Base-by-base conservation (phyloP, 345 rosid species). In the Trapa bicornis region DNA sequence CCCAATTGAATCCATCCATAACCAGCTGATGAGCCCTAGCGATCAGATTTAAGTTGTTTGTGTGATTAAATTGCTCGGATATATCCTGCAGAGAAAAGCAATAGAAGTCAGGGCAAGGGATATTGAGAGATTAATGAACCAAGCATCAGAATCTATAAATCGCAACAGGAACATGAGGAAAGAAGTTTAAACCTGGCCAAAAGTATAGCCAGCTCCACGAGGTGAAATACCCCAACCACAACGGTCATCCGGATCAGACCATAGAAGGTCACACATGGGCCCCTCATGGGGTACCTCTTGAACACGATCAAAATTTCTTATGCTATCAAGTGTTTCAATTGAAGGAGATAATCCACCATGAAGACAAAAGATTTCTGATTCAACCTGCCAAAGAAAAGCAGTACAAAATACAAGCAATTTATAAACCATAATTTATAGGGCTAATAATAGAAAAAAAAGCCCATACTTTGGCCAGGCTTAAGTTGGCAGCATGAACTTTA, bases 211-310 rank as follows among this genome's bases (percentile, higher is more conserved):
- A 41, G 98, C 98, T 71, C 99, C 99, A 68, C 95, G 88, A 22
- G 97, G 99, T 70, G 99, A 94, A 76, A 94, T 94, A 14, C 97
- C 99, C 99, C 99, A 94, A 61, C 99, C 97, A 74, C 97, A 91
- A 47, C 99, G 80, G 71, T 94, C 97, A 74, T 94, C 99, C 22
- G 97, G 99, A 74, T 94, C 97, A 79, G 97, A 91, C 97, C 99
- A 94, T 74, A 94, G 81, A 47, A 94, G 87, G 79, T 94, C 99
- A 80, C 99, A 94, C 99, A 94, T 94, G 43, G 99, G 96, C 42
- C 99, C 99, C 81, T 94, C 97, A 58, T 91, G 95, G 11, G 97
- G 99, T 73, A 94, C 97, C 81, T 91, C 99, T 81, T 94, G 97
- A 74, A 91, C 92, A 37, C 99, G 86, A 61, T 94, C 99, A 75